Conservation (phyloP, 139 green algal genomes). For the Tetradesmus lagerheimii region DNA sequence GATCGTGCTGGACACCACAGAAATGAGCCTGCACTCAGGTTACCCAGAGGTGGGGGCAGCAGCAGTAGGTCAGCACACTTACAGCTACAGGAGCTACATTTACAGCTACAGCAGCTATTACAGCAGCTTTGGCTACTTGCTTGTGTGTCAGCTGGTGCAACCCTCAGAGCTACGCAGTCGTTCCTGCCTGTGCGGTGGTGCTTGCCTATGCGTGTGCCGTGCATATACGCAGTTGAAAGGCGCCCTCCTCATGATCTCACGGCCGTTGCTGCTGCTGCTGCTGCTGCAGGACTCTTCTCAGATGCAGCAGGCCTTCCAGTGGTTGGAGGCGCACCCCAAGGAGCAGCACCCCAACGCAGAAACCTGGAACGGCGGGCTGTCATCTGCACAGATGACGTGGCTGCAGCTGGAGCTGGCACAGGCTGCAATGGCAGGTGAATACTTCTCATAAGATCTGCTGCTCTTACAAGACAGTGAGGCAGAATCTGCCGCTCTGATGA, state of each 20-base stretch:
- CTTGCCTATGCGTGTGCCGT: no score
- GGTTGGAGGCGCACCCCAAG: conserved; percentile 56
- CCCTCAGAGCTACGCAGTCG: no score
- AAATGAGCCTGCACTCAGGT: conserved; percentile 69
- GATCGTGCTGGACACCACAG: conserved; percentile 83
- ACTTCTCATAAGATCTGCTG: no score
- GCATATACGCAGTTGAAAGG: no score
- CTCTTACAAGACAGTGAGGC: no score
- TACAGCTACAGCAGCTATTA: no score
- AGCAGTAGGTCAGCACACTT: neutral
- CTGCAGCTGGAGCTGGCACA: conserved; percentile 34
- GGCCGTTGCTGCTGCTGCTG: conserved; percentile 8
- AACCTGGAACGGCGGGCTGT: conserved; percentile 78
- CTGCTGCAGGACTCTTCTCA: conserved; percentile 48
- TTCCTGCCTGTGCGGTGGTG: no score
- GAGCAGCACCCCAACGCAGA: conserved; percentile 63
- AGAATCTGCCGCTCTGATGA: no score
- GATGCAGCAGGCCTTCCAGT: conserved; percentile 63
- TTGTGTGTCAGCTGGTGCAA: no score
- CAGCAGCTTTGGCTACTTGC: no score
- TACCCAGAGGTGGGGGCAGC: conserved; percentile 34
- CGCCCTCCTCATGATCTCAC: neutral
- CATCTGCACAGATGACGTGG: conserved; percentile 56
- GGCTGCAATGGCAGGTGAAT: conserved; percentile 17
- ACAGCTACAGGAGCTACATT: no score